Base-by-base conservation (phyloP, 2,329 filamentous ascomycete genomes). In the Pleurostoma richardsiae region DNA sequence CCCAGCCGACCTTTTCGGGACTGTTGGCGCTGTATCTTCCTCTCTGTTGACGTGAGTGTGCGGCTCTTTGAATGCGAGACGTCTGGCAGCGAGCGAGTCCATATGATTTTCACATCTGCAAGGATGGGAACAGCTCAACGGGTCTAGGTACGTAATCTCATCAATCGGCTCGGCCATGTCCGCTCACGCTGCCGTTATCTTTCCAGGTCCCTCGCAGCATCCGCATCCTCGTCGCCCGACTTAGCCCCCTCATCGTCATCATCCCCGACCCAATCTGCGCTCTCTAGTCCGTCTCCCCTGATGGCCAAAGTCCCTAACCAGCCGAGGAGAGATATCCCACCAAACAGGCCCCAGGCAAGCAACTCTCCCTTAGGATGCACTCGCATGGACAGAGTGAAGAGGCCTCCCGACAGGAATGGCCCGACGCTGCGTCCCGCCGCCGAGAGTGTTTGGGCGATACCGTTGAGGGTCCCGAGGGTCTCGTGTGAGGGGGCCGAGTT, bases 381-480 rank as follows among this genome's bases (percentile, higher is more conserved):
- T 42, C 79, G 77, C 0, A 82, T 85, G 0, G 90, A 85, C 1
- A 92, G 71, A 0, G 89, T 89, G 64, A 95, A 99, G 0, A 99
- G 72, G 0, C 84, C 84, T 0, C 94, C 94, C 0, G 90, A 94
- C 1, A 95, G 72, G 54, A 97, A 91, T 0, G 94, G 94, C 0
- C 94, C 94, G 1, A 90, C 79, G 40, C 91, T 90, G 49, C 94
- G 83, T 6, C 94, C 94, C 0, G 88, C 89, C 0, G 94, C 94
- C 0, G 90, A 95, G 0, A 99, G 80, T 0, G 90, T 96, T 66
- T 99, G 94, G 0, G 94, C 94, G 30, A 97, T 79, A 7, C 94
- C 94, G 59, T 99, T 96, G 29, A 99, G 76, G 0, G 89, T 90
- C 3, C 94, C 94, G 0, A 99, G 78, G 1, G 88, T 90, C 4